Percentiles rank a stretch among this genome's conserved stretches.
phyloP scores from a whole-genome alignment of 768 basidiomycete genomes.

The Termitomyces sp. region DNA sequence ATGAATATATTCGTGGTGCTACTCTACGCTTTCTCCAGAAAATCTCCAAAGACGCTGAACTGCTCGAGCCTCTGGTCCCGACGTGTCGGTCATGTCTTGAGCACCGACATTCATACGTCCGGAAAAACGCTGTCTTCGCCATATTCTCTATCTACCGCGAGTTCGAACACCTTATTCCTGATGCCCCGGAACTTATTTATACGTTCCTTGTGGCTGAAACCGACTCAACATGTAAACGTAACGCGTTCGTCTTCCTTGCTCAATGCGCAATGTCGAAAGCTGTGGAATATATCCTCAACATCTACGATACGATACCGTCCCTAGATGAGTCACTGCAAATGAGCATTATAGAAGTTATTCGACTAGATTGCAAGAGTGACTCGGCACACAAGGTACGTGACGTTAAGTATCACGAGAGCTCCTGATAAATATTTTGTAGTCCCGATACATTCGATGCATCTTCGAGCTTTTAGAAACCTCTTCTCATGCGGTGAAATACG shows the following conservation, averaged over 20 bases:
- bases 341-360: conserved; percentile 90
- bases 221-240: conserved; percentile 94
- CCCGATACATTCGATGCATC: conserved; percentile 92
- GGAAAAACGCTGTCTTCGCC: conserved; percentile 98
- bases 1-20: conserved; percentile 99
- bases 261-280: conserved; percentile 85
- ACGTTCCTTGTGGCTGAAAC: conserved; percentile 96
- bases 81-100: conserved; percentile 92
- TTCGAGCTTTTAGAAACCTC: conserved; percentile 88
- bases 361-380: conserved; percentile 85
- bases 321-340: conserved; percentile 95
- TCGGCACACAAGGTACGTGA: conserved; percentile 72
- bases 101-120: conserved; percentile 95
- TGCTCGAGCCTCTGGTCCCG: conserved; percentile 94
- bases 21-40: conserved; percentile 96
- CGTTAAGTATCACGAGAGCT: conserved; percentile 3
- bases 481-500: conserved; percentile 95
- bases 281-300: conserved; percentile 83
- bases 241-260: conserved; percentile 94
- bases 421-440: conserved; percentile 34
- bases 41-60: conserved; percentile 86
- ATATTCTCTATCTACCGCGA: conserved; percentile 92
- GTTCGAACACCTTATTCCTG: conserved; percentile 75
- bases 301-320: conserved; percentile 77
- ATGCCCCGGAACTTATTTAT: conserved; percentile 93